Percentiles rank a stretch among this genome's conserved stretches.
Conservation (phyloP, 73 alveolate genomes). For the Paramecium octaurelia region DNA sequence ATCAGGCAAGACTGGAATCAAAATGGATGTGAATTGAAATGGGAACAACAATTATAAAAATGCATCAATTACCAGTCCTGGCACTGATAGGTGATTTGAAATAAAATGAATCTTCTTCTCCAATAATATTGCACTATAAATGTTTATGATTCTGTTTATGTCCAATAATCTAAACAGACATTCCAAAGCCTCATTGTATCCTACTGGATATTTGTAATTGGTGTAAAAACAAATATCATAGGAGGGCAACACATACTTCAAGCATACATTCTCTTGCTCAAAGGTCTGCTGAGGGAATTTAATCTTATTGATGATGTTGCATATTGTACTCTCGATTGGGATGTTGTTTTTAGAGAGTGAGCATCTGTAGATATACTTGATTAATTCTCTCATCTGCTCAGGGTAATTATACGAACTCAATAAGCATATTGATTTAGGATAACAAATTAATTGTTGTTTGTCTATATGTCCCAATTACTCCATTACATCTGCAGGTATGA, state of each 20-base stretch:
- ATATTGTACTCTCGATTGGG: slow-evolving; percentile 4
- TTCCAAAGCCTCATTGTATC: not conserved
- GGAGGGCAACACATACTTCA: slow-evolving; percentile 10
- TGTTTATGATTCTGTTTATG: slow-evolving; percentile 33
- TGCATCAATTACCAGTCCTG: slow-evolving; percentile 49
- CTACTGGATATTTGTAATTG: not conserved
- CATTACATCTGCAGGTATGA: not conserved
- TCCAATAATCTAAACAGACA: slow-evolving; percentile 49
- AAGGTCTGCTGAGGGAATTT: not conserved
- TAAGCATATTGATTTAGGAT: not conserved
- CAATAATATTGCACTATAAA: slow-evolving; percentile 36
- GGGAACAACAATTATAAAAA: slow-evolving; percentile 46
- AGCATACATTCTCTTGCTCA: not conserved
- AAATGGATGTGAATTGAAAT: slow-evolving; percentile 44
- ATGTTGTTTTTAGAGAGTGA: slow-evolving; percentile 25
- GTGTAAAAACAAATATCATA: not conserved
- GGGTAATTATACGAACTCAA: not conserved
- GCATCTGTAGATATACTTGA: slow-evolving; percentile 1
- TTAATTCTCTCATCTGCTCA: slow-evolving; percentile 4
- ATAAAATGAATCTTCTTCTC: slow-evolving; percentile 54
- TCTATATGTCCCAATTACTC: slow-evolving; percentile 27
- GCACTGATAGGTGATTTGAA: slow-evolving; percentile 42
- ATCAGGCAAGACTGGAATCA: slow-evolving; percentile 57
- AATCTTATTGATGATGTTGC: not conserved
- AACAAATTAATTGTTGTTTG: not conserved